These are phyloP conservation scores for Tausonia pullulans DNA, from an alignment of 1,284 basidiomycete species.

Conservation along the genomic window DNA sequence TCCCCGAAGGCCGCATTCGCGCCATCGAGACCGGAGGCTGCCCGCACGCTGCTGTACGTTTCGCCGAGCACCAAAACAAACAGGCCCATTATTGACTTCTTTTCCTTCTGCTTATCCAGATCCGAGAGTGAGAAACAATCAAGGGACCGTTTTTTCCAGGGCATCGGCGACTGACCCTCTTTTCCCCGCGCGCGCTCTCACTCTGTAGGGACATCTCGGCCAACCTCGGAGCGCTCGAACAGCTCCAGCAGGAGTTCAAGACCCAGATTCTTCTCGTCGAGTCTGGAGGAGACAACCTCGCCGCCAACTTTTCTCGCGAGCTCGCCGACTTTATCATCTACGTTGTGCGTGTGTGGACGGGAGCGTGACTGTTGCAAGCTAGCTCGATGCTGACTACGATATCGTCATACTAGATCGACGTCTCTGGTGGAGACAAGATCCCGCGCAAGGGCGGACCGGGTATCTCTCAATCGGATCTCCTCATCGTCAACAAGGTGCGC, in stretches of 20 bases:
- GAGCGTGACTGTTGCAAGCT: not conserved
- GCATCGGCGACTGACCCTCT: not conserved
- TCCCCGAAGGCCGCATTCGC: slow-evolving; percentile 73
- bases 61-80: no score
- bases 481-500: slow-evolving; percentile 85
- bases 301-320: slow-evolving; percentile 92
- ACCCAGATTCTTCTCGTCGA: slow-evolving; percentile 86
- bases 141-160: no score
- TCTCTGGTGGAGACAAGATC: slow-evolving; percentile 89
- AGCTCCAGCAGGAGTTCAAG: slow-evolving; percentile 77
- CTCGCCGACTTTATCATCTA: slow-evolving; percentile 96
- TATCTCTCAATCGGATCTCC: slow-evolving; percentile 68
- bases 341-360: slow-evolving; percentile 46
- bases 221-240: slow-evolving; percentile 89
- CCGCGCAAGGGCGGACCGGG: slow-evolving; percentile 96
- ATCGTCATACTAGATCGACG: slow-evolving; percentile 37
- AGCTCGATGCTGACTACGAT: slow-evolving; percentile 16
- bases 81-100: no score
- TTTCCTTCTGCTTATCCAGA: no score
- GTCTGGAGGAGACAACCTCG: slow-evolving; percentile 90
- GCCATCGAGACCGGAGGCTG: slow-evolving; percentile 95
- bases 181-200: slow-evolving; percentile 13
- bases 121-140: no score
- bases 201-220: slow-evolving; percentile 74
- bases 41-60: slow-evolving; percentile 78